phyloP scores from a whole-genome alignment of 2,329 filamentous ascomycete species.

The Tolypocladium cylindrosporum region DNA sequence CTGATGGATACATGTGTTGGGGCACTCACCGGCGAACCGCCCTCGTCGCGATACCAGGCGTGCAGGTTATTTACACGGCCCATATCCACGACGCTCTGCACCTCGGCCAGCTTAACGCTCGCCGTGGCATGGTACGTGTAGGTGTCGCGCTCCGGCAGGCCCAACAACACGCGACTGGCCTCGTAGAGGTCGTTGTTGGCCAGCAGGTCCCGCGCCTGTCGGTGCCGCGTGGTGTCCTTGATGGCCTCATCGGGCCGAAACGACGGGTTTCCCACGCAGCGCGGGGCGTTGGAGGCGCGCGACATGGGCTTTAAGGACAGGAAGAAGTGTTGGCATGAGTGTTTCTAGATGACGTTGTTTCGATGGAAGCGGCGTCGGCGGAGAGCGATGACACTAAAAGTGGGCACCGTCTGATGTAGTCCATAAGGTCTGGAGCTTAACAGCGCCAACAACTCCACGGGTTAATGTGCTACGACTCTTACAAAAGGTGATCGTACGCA shows the following conservation, averaged over 20 bases:
- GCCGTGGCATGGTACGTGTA: conserved; percentile 43
- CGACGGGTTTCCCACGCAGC: conserved; percentile 33
- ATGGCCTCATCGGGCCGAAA: conserved; percentile 33
- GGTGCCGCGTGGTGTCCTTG: conserved; percentile 26
- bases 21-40: conserved; percentile 21
- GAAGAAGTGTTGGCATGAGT: background rate
- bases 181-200: conserved; percentile 31
- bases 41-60: conserved; percentile 34
- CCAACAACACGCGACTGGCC: conserved; percentile 33
- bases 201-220: conserved; percentile 26
- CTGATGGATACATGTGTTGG: too few species aligned
- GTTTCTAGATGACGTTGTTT: background rate
- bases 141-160: conserved; percentile 30
- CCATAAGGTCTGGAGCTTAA: too few species aligned
- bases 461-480: too few species aligned
- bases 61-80: conserved; percentile 36
- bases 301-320: conserved; percentile 12
- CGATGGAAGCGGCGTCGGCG: background rate
- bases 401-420: background rate
- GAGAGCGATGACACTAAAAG: background rate
- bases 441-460: too few species aligned
- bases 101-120: conserved; percentile 37
- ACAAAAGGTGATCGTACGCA: too few species aligned
- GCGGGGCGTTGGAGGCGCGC: conserved; percentile 15
- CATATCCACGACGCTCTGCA: conserved; percentile 33